phyloP scores from a whole-genome alignment of 805 yeast genomes.

The Lipomyces kockii region DNA sequence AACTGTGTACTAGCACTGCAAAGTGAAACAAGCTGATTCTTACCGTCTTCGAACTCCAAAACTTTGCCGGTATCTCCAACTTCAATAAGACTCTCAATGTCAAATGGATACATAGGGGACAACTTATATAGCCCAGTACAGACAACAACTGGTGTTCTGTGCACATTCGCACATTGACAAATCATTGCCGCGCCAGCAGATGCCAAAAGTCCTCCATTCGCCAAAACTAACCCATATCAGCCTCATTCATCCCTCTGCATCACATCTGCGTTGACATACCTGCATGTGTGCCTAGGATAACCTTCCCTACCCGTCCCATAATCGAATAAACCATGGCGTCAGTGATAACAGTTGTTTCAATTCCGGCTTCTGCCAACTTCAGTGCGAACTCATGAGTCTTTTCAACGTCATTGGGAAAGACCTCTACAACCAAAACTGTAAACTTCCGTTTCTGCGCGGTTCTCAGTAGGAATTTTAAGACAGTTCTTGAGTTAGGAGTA shows the following conservation, averaged over 20 bases:
- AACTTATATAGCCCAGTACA: constrained; percentile 93
- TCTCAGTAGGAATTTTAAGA: constrained; percentile 79
- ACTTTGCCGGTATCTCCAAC: constrained; percentile 94
- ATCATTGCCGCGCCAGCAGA: constrained; percentile 90
- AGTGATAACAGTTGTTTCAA: constrained; percentile 88
- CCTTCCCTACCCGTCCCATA: constrained; percentile 97
- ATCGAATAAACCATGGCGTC: constrained; percentile 92
- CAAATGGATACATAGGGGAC: constrained; percentile 90
- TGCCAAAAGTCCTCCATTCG: constrained; percentile 93
- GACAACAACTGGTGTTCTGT: constrained; percentile 93
- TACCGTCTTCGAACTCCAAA: constrained; percentile 71
- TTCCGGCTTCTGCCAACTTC: constrained; percentile 78
- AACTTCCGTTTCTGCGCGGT: constrained; percentile 90
- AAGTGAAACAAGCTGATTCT: constrained; percentile 28
- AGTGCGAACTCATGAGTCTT: constrained; percentile 80
- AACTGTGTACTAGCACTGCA: neutral
- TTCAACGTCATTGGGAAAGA: constrained; percentile 84
- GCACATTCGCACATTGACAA: constrained; percentile 94
- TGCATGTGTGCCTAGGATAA: constrained; percentile 86
- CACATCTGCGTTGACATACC: constrained; percentile 43
- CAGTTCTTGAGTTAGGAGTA: constrained; percentile 92
- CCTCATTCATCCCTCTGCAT: neutral
- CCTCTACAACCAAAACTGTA: constrained; percentile 89
- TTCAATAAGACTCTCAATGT: constrained; percentile 79
- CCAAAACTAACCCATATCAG: constrained; percentile 55